These are phyloP conservation scores for Penicillium chermesinum DNA, from an alignment of 495 filamentous ascomycete genomes.

Conservation along the genomic window DNA sequence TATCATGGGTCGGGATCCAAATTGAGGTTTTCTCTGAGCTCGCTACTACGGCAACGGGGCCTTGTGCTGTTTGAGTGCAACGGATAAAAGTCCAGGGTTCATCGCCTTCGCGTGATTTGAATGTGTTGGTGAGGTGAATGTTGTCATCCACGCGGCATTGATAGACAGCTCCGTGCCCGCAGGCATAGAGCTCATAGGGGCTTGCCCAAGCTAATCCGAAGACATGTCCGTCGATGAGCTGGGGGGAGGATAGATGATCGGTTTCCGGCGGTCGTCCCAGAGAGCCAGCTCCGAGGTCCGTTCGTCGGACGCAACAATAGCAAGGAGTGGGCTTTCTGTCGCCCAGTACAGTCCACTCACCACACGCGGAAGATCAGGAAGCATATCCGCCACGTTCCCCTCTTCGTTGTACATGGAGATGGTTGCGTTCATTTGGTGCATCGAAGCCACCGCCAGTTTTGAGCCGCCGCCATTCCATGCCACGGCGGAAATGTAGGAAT, in stretches of 20 bases:
- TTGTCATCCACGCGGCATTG: constrained; percentile 40
- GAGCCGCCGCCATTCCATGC: constrained; percentile 67
- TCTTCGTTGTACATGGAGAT: constrained; percentile 64
- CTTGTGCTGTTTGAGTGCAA: constrained; percentile 20
- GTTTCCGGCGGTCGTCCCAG: constrained; percentile 41
- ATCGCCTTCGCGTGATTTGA: constrained; percentile 22
- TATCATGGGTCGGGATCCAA: constrained; percentile 45
- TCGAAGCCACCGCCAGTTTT: constrained; percentile 65
- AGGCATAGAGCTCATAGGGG: constrained; percentile 32
- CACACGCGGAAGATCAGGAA: constrained; percentile 44
- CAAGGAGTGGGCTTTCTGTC: constrained; percentile 32
- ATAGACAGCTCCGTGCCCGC: constrained; percentile 36
- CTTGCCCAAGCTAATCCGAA: constrained; percentile 38
- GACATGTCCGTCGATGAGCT: constrained; percentile 34
- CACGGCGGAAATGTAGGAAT: constrained; percentile 48
- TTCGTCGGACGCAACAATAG: constrained; percentile 41
- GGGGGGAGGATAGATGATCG: constrained; percentile 40
- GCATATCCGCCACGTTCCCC: constrained; percentile 49
- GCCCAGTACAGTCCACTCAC: constrained; percentile 42
- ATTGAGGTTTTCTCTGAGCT: constrained; percentile 29
- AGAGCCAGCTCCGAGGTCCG: constrained; percentile 39
- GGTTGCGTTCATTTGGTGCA: constrained; percentile 54
- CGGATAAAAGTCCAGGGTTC: constrained; percentile 39
- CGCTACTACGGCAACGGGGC: constrained; percentile 34
- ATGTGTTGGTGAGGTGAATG: constrained; percentile 35